Percentiles rank a stretch among this genome's conserved stretches.
Evolutionary conservation across 1,284 basidiomycete genomes (phyloP).

Genomic region (Pascua guehoae): DNA sequence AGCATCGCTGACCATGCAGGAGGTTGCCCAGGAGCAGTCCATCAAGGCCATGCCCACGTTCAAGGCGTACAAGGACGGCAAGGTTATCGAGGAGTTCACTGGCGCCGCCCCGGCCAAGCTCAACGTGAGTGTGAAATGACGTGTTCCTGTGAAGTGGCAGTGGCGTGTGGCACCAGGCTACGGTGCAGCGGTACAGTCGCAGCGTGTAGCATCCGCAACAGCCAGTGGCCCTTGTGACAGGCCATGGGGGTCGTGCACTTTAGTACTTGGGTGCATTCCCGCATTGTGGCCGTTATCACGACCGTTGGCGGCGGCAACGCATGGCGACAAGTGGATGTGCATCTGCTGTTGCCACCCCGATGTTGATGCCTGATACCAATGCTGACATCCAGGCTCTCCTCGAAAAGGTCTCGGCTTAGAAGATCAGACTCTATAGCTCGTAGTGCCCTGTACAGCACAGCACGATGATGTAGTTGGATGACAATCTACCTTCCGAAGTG

Average conservation of each 20-base stretch:
- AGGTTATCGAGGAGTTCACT: constrained; percentile 60
- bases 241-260: too few species aligned
- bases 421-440: not conserved
- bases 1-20: constrained; percentile 25
- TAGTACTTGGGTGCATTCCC: too few species aligned
- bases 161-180: too few species aligned
- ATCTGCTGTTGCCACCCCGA: too few species aligned
- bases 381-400: constrained; percentile 23
- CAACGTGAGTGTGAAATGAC: constrained; percentile 44
- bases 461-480: too few species aligned
- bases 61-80: constrained; percentile 65
- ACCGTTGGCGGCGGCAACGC: too few species aligned
- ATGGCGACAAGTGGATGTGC: too few species aligned
- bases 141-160: not conserved
- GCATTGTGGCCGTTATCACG: too few species aligned
- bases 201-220: not conserved
- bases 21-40: constrained; percentile 61
- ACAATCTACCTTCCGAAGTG: too few species aligned
- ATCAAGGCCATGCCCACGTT: constrained; percentile 82
- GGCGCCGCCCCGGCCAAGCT: constrained; percentile 61
- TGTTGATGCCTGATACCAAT: not conserved
- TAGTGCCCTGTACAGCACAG: not conserved
- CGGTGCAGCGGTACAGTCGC: too few species aligned
- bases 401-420: constrained; percentile 23
- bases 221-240: not conserved